Percentiles rank a stretch among this genome's conserved stretches.
Evolutionary conservation across 306 rosid species (phyloP).

Genomic region (Albizia julibrissin): DNA sequence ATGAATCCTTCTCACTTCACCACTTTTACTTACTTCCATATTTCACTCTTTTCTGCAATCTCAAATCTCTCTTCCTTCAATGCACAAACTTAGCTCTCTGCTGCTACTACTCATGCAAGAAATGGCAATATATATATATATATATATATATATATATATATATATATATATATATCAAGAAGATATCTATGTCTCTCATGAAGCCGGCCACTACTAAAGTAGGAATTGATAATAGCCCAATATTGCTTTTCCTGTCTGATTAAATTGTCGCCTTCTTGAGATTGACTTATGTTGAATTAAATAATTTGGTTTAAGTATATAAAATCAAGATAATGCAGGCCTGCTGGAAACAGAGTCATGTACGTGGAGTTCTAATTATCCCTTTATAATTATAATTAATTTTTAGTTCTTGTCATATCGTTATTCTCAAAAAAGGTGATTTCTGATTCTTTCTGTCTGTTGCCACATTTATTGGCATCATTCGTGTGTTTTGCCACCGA

Average conservation of each 20-base stretch:
- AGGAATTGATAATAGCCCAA: slow-evolving; percentile 34
- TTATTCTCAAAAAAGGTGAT: background rate
- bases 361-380: background rate
- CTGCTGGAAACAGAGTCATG: slow-evolving; percentile 36
- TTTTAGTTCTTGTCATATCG: background rate
- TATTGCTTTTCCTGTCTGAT: background rate
- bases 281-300: background rate
- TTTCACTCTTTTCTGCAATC: slow-evolving; percentile 22
- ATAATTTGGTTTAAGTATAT: background rate
- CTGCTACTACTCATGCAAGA: background rate
- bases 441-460: background rate
- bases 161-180: slow-evolving; percentile 5
- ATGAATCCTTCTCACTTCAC: slow-evolving; percentile 72
- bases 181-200: slow-evolving; percentile 63
- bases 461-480: background rate
- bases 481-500: background rate
- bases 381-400: no score
- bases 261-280: background rate
- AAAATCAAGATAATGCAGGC: slow-evolving; percentile 39
- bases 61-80: background rate
- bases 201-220: slow-evolving; percentile 45
- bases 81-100: background rate
- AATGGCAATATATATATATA: background rate
- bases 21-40: slow-evolving; percentile 58
- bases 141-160: background rate